Percentiles rank a stretch among this genome's conserved stretches.
Evolutionary conservation across 768 basidiomycete species (phyloP).

Genomic region (Steccherinum ochraceum): DNA sequence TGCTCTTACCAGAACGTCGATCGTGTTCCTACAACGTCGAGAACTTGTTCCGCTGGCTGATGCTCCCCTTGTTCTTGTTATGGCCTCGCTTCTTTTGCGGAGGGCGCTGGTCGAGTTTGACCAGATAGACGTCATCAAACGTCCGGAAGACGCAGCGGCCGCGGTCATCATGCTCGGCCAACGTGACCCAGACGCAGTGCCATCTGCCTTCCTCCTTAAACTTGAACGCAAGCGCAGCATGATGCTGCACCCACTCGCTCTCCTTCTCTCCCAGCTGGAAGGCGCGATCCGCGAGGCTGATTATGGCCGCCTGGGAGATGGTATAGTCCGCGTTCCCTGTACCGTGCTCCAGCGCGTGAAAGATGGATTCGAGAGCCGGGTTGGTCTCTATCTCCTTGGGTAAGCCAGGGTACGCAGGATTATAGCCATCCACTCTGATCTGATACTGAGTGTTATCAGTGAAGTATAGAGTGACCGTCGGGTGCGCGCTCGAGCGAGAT

Average conservation of each 20-base stretch:
- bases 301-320: conserved; percentile 45
- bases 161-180: conserved; percentile 42
- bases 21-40: neutral
- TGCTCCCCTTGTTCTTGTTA: neutral
- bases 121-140: conserved; percentile 56
- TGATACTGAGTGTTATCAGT: conserved; percentile 30
- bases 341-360: conserved; percentile 28
- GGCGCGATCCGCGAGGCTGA: conserved; percentile 54
- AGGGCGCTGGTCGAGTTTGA: conserved; percentile 28
- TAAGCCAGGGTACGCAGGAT: conserved; percentile 47
- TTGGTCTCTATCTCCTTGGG: conserved; percentile 57
- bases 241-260: conserved; percentile 38
- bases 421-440: conserved; percentile 57
- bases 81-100: conserved; percentile 1
- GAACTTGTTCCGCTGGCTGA: neutral
- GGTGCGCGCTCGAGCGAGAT: conserved; percentile 26
- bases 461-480: conserved; percentile 30
- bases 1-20: neutral
- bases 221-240: conserved; percentile 47
- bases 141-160: conserved; percentile 39
- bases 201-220: conserved; percentile 43
- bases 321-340: conserved; percentile 27
- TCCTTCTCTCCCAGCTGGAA: conserved; percentile 32
- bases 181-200: conserved; percentile 63
- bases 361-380: conserved; percentile 31